Conservation (phyloP, 805 yeast genomes). For the Priceomyces carsonii region DNA sequence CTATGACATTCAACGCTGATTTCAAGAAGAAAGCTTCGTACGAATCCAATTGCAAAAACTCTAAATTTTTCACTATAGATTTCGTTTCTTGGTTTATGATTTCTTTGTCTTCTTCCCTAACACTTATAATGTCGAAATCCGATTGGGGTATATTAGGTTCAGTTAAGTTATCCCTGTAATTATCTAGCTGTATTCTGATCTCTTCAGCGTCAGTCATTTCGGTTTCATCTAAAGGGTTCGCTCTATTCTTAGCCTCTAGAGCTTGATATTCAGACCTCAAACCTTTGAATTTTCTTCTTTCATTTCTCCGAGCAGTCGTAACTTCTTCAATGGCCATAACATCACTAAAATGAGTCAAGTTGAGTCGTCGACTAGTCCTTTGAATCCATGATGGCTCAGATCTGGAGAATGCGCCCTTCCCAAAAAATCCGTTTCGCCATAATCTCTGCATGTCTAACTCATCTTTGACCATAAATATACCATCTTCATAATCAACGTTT, state of each 20-base stretch:
- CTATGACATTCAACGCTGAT: slow-evolving; percentile 54
- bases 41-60: slow-evolving; percentile 68
- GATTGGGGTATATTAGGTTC: slow-evolving; percentile 10
- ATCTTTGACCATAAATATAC: slow-evolving; percentile 42
- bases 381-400: slow-evolving; percentile 89
- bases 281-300: slow-evolving; percentile 69
- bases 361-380: slow-evolving; percentile 60
- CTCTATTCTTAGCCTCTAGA: slow-evolving; percentile 50
- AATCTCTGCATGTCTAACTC: slow-evolving; percentile 51
- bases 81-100: slow-evolving; percentile 18
- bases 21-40: slow-evolving; percentile 73
- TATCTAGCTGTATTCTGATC: slow-evolving; percentile 16
- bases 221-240: slow-evolving; percentile 21
- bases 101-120: slow-evolving; percentile 15
- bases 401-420: slow-evolving; percentile 86
- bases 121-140: slow-evolving; percentile 4
- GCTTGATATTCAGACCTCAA: slow-evolving; percentile 53
- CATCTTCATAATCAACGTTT: slow-evolving; percentile 24
- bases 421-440: slow-evolving; percentile 90
- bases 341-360: slow-evolving; percentile 30
- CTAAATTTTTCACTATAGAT: slow-evolving; percentile 25
- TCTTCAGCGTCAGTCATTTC: slow-evolving; percentile 21
- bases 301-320: slow-evolving; percentile 68
- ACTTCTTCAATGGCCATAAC: slow-evolving; percentile 67
- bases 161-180: slow-evolving; percentile 13